Percentiles rank a stretch among this genome's conserved stretches.
Evolutionary conservation across 2,329 filamentous ascomycete genomes (phyloP).

Genomic region (Aspergillus sp.): DNA sequence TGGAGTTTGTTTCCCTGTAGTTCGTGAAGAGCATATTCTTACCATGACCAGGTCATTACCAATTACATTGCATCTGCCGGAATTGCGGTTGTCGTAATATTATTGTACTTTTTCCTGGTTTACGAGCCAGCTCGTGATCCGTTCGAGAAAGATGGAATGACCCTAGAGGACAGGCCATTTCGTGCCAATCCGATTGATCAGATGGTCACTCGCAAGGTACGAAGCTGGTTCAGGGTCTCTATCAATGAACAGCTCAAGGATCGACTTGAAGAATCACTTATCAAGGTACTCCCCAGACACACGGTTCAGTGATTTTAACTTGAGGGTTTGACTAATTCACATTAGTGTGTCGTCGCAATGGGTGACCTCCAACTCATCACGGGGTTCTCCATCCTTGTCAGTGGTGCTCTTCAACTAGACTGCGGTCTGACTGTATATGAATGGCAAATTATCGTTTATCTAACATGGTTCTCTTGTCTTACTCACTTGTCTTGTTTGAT

Average conservation of each 20-base stretch:
- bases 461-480: not conserved
- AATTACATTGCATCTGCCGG: not conserved
- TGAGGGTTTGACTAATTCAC: no score
- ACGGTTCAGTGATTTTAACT: not conserved
- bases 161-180: not conserved
- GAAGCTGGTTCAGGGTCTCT: not conserved
- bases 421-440: constrained; percentile 1
- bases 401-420: constrained; percentile 2
- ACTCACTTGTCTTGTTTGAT: not conserved
- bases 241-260: no score
- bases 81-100: not conserved
- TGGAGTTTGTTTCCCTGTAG: not conserved
- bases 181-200: not conserved
- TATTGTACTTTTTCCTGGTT: not conserved
- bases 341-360: constrained; percentile 5
- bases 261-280: not conserved
- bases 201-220: not conserved
- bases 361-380: constrained; percentile 6
- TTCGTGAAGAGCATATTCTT: not conserved
- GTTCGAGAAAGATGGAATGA: not conserved
- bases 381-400: constrained; percentile 5
- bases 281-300: not conserved
- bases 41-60: not conserved
- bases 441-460: constrained; percentile 10
- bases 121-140: not conserved